Evolutionary conservation across 768 basidiomycete genomes (phyloP).

Genomic region (Suillus americanus): DNA sequence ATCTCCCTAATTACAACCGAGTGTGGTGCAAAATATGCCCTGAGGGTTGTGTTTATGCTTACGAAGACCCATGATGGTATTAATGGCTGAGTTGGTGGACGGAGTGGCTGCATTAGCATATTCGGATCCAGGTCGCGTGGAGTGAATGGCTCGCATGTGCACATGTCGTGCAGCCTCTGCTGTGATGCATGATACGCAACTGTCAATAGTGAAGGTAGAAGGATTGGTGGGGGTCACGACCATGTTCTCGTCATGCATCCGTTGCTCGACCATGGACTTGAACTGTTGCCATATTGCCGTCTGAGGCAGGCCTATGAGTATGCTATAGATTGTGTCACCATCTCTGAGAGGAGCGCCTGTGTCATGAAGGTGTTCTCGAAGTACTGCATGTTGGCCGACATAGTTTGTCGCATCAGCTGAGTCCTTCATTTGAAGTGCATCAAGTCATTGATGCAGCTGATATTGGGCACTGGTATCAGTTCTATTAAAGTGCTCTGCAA

Average conservation of each 20-base stretch:
- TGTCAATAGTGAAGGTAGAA: not conserved
- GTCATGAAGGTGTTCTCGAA: not conserved
- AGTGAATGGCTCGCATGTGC: not conserved
- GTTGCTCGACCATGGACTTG: not conserved
- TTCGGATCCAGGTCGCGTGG: not conserved
- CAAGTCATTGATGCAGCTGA: not conserved
- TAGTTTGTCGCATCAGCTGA: not conserved
- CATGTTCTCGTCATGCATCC: not conserved
- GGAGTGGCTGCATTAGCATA: too few relatives aligned
- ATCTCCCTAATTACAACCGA: too few relatives aligned
- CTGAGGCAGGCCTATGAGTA: not conserved
- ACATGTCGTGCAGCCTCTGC: not conserved
- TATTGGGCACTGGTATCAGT: not conserved
- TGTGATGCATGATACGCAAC: not conserved
- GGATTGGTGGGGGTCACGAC: not conserved
- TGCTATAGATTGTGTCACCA: not conserved
- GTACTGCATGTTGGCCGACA: not conserved
- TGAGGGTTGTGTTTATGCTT: too few relatives aligned
- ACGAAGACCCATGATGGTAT: too few relatives aligned
- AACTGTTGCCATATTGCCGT: not conserved
- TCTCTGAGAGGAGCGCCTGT: accelerated
- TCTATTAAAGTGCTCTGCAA: not conserved
- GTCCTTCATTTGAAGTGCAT: not conserved
- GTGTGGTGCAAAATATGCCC: too few relatives aligned
- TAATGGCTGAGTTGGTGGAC: too few relatives aligned